A percentile compares a stretch with the other conserved stretches of the same genome.
phyloP scores from a whole-genome alignment of 257 asterid species.

The Linaria vulgaris region DNA sequence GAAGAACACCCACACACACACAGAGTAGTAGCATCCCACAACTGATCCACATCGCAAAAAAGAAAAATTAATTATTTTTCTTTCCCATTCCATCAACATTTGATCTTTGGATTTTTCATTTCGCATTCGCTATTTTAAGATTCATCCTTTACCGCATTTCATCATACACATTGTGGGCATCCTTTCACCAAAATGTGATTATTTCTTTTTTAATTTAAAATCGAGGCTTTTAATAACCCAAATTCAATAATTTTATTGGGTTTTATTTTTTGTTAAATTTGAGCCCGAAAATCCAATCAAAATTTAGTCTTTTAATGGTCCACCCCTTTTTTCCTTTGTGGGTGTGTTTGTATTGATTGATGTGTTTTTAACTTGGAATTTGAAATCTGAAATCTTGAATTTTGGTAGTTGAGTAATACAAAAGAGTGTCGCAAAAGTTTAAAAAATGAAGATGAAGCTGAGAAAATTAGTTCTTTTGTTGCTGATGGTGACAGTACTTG shows the following conservation, averaged over 20 bases:
- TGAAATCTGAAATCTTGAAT: neutral
- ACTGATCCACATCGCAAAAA: too few species aligned
- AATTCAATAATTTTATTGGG: constrained; percentile 8
- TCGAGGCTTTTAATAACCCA: too few species aligned
- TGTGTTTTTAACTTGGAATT: neutral
- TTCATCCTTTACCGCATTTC: too few species aligned
- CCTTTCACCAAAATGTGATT: neutral
- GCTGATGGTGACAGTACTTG: constrained; percentile 60
- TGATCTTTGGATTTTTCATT: too few species aligned
- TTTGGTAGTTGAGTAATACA: neutral
- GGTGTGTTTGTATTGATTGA: constrained; percentile 18
- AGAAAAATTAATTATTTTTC: too few species aligned
- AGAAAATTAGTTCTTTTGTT: constrained; percentile 55
- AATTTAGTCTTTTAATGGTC: too few species aligned
- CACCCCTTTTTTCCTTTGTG: constrained; percentile 18
- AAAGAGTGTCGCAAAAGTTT: constrained; percentile 19
- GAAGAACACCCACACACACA: too few species aligned
- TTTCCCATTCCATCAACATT: too few species aligned
- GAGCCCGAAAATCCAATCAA: constrained; percentile 1
- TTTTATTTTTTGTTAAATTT: constrained; percentile 16
- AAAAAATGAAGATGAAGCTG: constrained; percentile 51
- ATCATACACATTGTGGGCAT: too few species aligned
- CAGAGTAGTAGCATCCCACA: too few species aligned
- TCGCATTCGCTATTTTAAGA: too few species aligned
- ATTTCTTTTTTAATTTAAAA: too few species aligned